Conservation (phyloP, 352 stramenopile species). For the Phytophthora citricola region DNA sequence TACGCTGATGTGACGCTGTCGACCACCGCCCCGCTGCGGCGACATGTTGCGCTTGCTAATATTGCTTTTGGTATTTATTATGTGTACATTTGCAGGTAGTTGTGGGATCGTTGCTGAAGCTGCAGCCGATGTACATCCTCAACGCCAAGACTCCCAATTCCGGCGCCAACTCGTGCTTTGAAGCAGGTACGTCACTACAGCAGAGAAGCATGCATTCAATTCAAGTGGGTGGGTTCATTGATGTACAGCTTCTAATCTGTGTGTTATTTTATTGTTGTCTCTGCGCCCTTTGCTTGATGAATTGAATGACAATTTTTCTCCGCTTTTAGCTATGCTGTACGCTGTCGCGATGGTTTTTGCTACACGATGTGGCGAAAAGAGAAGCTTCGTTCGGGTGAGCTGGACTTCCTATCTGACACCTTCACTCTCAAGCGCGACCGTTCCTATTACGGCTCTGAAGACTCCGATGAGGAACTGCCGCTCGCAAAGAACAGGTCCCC, state of each 20-base stretch:
- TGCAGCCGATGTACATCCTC: conserved; percentile 78
- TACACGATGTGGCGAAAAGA: conserved; percentile 69
- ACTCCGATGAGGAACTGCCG: conserved; percentile 77
- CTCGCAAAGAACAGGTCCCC: conserved; percentile 76
- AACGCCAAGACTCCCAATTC: conserved; percentile 76
- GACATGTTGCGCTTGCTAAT: background rate
- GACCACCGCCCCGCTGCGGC: conserved; percentile 4
- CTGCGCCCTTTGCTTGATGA: background rate
- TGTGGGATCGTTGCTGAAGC: conserved; percentile 72
- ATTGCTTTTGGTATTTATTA: background rate
- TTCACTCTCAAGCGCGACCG: conserved; percentile 56
- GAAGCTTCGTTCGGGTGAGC: conserved; percentile 50
- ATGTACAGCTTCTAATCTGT: conserved; percentile 4
- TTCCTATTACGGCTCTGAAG: conserved; percentile 69
- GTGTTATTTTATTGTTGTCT: conserved; percentile 13
- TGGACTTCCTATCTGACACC: conserved; percentile 50
- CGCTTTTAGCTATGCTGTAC: conserved; percentile 57
- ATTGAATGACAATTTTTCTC: background rate
- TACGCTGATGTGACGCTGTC: conserved; percentile 31
- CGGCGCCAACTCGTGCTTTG: conserved; percentile 77
- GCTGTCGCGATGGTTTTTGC: conserved; percentile 49
- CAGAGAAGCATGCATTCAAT: background rate
- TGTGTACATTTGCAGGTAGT: conserved; percentile 50
- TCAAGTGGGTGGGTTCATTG: background rate
- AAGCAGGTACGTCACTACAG: conserved; percentile 59